Evolutionary conservation across 305 asterid species (phyloP).

Genomic region (Fraxinus angustifolia): DNA sequence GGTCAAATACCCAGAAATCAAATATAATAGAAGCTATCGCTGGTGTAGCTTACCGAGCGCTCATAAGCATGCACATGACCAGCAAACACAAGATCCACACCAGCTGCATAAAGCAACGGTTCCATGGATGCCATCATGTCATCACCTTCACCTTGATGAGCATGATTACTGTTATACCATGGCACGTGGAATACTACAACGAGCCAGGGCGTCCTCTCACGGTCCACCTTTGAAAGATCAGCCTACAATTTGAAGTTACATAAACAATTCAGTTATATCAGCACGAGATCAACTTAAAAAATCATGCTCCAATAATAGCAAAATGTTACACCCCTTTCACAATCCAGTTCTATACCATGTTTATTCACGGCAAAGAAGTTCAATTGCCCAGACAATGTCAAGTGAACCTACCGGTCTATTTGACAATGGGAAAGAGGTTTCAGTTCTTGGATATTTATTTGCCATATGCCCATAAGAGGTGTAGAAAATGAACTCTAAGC

Average conservation of each 20-base stretch:
- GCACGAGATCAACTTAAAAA: background rate
- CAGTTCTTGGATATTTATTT: background rate
- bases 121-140: constrained; percentile 55
- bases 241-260: constrained; percentile 35
- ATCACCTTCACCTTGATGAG: constrained; percentile 86
- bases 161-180: constrained; percentile 79
- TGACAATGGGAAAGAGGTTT: background rate
- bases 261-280: constrained; percentile 18
- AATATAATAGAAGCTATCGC: background rate
- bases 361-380: background rate
- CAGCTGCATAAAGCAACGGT: constrained; percentile 39
- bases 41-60: constrained; percentile 56
- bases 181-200: constrained; percentile 72
- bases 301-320: constrained; percentile 1
- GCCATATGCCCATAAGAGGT: background rate
- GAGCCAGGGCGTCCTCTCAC: constrained; percentile 72
- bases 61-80: constrained; percentile 98
- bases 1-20: constrained; percentile 10
- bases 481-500: background rate
- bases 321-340: background rate
- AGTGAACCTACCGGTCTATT: background rate
- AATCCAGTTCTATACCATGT: background rate
- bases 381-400: background rate
- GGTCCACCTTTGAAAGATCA: constrained; percentile 68
- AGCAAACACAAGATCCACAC: constrained; percentile 57